Conservation (phyloP, 805 yeast genomes). For the Candida sithepensis region DNA sequence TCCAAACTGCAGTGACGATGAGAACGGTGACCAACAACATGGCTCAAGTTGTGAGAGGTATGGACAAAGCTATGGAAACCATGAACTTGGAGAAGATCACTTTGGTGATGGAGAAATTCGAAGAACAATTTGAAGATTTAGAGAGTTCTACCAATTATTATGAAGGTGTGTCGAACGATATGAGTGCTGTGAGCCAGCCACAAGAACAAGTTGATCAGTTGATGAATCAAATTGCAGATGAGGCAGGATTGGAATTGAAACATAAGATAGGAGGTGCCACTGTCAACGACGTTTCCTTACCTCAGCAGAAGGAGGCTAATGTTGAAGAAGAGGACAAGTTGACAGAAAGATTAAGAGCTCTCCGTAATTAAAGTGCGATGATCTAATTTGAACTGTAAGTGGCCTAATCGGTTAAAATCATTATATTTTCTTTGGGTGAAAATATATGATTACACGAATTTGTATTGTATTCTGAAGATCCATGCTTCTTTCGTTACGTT, state of each 20-base stretch:
- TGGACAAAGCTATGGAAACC: constrained; percentile 93
- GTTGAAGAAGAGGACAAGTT: constrained; percentile 83
- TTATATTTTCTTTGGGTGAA: no score
- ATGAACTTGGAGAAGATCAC: constrained; percentile 95
- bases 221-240: constrained; percentile 92
- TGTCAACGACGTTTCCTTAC: constrained; percentile 43
- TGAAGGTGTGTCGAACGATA: constrained; percentile 83
- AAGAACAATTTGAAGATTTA: constrained; percentile 90
- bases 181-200: constrained; percentile 86
- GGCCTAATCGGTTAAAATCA: no score
- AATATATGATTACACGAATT: no score
- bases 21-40: constrained; percentile 89
- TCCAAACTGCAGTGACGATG: constrained; percentile 98
- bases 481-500: no score
- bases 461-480: no score
- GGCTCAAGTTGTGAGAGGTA: constrained; percentile 89
- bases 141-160: constrained; percentile 93
- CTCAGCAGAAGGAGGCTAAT: constrained; percentile 23
- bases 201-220: constrained; percentile 92
- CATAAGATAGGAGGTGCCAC: constrained; percentile 71
- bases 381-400: no score
- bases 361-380: constrained; percentile 42
- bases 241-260: constrained; percentile 90
- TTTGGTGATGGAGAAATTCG: constrained; percentile 95
- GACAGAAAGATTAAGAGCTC: constrained; percentile 84